phyloP scores from a whole-genome alignment of 768 basidiomycete genomes.

The Calocybe cyanea region DNA sequence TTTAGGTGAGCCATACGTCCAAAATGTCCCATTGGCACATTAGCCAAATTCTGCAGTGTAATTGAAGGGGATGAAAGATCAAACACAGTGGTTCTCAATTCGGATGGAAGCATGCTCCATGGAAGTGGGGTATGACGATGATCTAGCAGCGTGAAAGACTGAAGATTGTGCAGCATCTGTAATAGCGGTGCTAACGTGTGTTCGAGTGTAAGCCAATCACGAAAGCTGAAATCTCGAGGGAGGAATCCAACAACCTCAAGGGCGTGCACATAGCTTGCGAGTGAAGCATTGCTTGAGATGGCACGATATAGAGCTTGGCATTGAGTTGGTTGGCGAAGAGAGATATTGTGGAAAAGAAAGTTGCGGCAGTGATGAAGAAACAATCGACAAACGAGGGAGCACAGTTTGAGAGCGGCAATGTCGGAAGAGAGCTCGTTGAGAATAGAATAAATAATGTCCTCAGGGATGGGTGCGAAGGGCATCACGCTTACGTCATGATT shows the following conservation, averaged over 20 bases:
- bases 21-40: conserved; percentile 6
- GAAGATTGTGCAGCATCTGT: conserved; percentile 9
- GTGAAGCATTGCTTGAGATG: background rate
- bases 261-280: conserved; percentile 5
- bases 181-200: conserved; percentile 13
- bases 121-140: background rate
- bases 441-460: conserved; percentile 7
- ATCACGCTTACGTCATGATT: no score
- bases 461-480: conserved; percentile 2
- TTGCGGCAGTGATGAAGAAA: conserved; percentile 3
- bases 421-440: conserved; percentile 6
- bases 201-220: conserved; percentile 15
- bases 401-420: background rate
- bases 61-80: conserved; percentile 4
- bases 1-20: conserved; percentile 3
- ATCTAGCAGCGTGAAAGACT: conserved; percentile 8
- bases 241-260: background rate
- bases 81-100: conserved; percentile 1
- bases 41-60: conserved; percentile 3
- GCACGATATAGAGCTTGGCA: conserved; percentile 2
- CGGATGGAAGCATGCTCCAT: conserved; percentile 2
- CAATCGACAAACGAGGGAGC: conserved; percentile 4
- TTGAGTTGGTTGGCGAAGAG: conserved; percentile 2
- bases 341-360: conserved; percentile 3
- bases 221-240: conserved; percentile 6